Percentiles rank a stretch among this genome's conserved stretches.
Conservation (phyloP, 768 basidiomycete species). For the Podaxis mareebaensis region DNA sequence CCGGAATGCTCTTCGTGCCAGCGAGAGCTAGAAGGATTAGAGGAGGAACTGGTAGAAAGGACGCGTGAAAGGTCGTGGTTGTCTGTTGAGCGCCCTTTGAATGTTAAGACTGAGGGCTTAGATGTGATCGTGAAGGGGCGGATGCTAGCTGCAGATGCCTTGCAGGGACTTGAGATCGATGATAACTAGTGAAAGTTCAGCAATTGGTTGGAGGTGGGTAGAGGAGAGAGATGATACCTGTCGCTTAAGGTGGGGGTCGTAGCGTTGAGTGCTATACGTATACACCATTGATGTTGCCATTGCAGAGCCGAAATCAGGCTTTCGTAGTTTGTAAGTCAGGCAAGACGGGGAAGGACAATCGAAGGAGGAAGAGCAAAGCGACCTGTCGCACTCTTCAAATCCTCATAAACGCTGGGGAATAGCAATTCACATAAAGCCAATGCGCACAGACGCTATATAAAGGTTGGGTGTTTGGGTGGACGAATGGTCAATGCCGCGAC, state of each 20-base stretch:
- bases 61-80: neutral
- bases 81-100: neutral
- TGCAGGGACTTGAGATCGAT: neutral
- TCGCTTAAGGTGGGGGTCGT: neutral
- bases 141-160: neutral
- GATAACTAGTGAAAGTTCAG: neutral
- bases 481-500: neutral
- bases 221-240: neutral
- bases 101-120: neutral
- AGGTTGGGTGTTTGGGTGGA: neutral
- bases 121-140: neutral
- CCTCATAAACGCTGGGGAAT: neutral
- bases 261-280: constrained; percentile 7
- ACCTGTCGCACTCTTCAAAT: neutral
- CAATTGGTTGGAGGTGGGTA: neutral
- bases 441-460: neutral
- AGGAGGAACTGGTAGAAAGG: neutral
- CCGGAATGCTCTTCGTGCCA: constrained; percentile 1
- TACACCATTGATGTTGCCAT: neutral
- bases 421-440: neutral
- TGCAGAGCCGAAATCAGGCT: neutral
- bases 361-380: neutral
- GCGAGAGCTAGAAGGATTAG: neutral
- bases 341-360: neutral
- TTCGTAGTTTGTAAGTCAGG: neutral